Percentiles rank a stretch among this genome's conserved stretches.
These are phyloP conservation scores for Taphrina sp. DNA, from an alignment of 1,139 yeast species.

Conservation along the genomic window DNA sequence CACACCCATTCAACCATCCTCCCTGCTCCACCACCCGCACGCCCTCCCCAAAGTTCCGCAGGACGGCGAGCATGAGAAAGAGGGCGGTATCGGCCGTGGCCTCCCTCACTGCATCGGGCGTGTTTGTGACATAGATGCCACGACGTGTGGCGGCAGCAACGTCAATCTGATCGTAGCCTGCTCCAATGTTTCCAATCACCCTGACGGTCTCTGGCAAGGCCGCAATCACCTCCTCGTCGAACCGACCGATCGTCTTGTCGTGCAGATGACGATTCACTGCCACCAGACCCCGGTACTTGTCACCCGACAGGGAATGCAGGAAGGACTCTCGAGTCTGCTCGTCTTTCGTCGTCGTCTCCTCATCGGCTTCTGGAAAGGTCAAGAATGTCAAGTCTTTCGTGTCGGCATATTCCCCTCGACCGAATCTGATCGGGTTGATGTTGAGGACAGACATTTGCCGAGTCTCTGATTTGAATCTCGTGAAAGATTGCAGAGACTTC, in stretches of 20 bases:
- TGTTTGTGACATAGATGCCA: slow-evolving; percentile 67
- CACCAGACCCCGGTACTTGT: slow-evolving; percentile 3
- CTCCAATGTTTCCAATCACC: slow-evolving; percentile 25
- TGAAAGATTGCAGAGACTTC: too few species aligned
- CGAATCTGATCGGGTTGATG: too few species aligned
- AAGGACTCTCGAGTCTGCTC: too few species aligned
- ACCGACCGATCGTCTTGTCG: slow-evolving; percentile 20
- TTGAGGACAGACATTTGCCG: too few species aligned
- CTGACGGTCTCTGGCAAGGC: slow-evolving; percentile 18
- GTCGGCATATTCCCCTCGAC: too few species aligned
- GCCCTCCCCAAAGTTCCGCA: slow-evolving; percentile 46
- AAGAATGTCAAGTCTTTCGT: too few species aligned
- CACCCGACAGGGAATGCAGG: too few species aligned
- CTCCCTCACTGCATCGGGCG: slow-evolving; percentile 67
- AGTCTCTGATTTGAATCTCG: too few species aligned
- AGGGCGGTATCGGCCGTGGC: slow-evolving; percentile 87
- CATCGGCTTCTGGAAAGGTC: too few species aligned
- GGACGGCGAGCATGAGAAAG: slow-evolving; percentile 61
- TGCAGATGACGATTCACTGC: slow-evolving; percentile 24
- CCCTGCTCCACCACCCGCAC: neutral
- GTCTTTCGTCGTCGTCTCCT: too few species aligned
- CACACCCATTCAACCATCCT: slow-evolving; percentile 48
- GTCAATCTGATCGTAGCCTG: slow-evolving; percentile 59
- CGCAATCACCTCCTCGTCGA: slow-evolving; percentile 17
- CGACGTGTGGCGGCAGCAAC: slow-evolving; percentile 52